phyloP scores from a whole-genome alignment of 2,329 filamentous ascomycete genomes.

The Helotiales sp. region DNA sequence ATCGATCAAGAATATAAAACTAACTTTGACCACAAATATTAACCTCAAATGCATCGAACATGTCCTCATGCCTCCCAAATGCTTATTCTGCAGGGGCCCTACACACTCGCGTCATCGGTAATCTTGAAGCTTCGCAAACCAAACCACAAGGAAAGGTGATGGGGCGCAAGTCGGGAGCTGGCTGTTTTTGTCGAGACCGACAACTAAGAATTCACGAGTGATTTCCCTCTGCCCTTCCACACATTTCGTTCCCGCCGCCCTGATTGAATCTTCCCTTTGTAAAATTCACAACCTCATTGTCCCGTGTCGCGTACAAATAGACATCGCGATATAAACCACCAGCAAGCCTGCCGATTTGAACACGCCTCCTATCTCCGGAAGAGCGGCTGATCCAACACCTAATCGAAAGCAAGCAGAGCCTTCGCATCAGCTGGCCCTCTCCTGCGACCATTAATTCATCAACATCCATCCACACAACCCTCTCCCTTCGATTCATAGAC shows the following conservation, averaged over 20 bases:
- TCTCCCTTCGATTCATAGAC: no score
- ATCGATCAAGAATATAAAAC: no score
- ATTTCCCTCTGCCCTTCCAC: background rate
- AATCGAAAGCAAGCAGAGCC: slow-evolving; percentile 15
- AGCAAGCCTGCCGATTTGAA: slow-evolving; percentile 7
- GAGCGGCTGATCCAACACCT: no score
- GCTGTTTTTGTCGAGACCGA: background rate
- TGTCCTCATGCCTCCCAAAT: no score
- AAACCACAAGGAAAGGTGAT: background rate
- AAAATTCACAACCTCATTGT: background rate
- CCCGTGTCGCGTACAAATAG: background rate
- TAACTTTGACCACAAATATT: no score
- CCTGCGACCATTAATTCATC: slow-evolving; percentile 12
- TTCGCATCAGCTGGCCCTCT: slow-evolving; percentile 15
- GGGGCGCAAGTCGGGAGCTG: background rate
- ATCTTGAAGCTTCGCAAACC: background rate
- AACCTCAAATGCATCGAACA: no score
- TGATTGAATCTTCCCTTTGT: background rate
- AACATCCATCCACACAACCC: no score
- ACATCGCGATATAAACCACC: slow-evolving; percentile 10
- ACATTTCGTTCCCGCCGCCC: background rate
- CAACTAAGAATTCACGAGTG: background rate
- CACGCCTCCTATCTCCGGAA: slow-evolving; percentile 3
- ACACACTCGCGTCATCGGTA: background rate
- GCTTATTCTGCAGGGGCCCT: no score